Conservation (phyloP, 1,139 yeast genomes). For the Taphrina deformans region DNA sequence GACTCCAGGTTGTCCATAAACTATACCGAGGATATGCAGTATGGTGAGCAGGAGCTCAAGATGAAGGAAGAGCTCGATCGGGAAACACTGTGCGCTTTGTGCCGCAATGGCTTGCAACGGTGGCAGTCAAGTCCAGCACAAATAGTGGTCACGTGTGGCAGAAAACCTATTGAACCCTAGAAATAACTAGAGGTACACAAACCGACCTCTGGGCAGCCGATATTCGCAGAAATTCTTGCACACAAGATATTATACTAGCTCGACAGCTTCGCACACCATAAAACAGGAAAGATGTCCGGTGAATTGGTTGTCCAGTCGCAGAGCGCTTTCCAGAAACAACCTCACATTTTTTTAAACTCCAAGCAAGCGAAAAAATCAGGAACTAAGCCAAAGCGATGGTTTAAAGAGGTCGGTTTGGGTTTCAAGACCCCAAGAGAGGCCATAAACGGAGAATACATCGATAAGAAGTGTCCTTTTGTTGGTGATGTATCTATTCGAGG, state of each 20-base stretch:
- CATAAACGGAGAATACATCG: conserved; percentile 94
- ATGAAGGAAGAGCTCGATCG: background rate
- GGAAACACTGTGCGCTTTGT: background rate
- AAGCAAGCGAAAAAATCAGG: conserved; percentile 98
- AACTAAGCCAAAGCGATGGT: conserved; percentile 83
- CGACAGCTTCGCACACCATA: background rate
- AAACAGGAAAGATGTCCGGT: conserved; percentile 74
- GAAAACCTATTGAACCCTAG: background rate
- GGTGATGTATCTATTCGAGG: conserved; percentile 99
- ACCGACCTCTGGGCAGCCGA: background rate
- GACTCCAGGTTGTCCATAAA: no score
- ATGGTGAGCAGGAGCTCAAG: background rate
- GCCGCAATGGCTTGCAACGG: background rate
- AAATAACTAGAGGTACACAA: background rate
- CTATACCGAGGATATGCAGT: no score
- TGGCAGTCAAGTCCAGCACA: background rate
- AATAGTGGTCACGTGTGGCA: background rate
- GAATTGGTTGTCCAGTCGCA: conserved; percentile 99
- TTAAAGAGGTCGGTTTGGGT: conserved; percentile 99
- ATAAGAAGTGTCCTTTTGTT: conserved; percentile 99
- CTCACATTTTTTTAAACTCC: conserved; percentile 99
- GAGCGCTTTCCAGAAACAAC: conserved; percentile 98
- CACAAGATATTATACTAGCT: background rate
- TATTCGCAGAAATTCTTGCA: background rate
- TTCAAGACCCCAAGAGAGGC: conserved; percentile 99